Evolutionary conservation across 2,329 filamentous ascomycete species (phyloP).

Genomic region (Pseudofabraea citricarpa): DNA sequence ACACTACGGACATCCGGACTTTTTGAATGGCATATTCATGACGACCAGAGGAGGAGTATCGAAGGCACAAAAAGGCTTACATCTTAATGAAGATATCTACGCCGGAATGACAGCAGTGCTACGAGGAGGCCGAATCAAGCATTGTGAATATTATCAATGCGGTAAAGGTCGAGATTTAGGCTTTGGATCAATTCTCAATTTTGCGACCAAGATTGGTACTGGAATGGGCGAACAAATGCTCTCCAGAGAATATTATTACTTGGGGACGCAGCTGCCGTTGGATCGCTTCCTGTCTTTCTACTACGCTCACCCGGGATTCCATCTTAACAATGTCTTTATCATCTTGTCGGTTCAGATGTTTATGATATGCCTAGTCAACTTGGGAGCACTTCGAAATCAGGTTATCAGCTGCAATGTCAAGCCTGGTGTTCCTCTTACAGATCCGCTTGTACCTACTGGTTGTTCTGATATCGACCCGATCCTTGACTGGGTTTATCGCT

Average conservation of each 20-base stretch:
- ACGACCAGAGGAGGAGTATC: constrained; percentile 96
- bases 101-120: constrained; percentile 96
- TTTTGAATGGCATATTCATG: constrained; percentile 99
- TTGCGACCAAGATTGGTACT: constrained; percentile 99
- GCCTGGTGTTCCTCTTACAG: constrained; percentile 82
- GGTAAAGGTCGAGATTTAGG: constrained; percentile 99
- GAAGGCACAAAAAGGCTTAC: constrained; percentile 98
- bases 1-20: constrained; percentile 98
- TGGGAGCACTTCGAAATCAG: constrained; percentile 84
- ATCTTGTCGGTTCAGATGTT: constrained; percentile 98
- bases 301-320: constrained; percentile 98
- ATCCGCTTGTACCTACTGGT: constrained; percentile 80
- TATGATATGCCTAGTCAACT: constrained; percentile 89
- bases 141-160: constrained; percentile 99
- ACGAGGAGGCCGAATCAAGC: constrained; percentile 97
- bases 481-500: constrained; percentile 89
- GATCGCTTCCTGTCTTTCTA: constrained; percentile 99
- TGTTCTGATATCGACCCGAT: constrained; percentile 85
- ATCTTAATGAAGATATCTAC: constrained; percentile 99
- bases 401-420: constrained; percentile 86
- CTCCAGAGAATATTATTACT: constrained; percentile 98
- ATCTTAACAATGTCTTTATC: constrained; percentile 99
- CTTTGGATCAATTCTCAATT: constrained; percentile 98
- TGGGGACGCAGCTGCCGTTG: constrained; percentile 91
- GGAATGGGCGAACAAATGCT: constrained; percentile 99